A percentile compares a stretch with the other conserved stretches of the same genome.
phyloP scores from a whole-genome alignment of 352 stramenopile genomes.

The Globisporangium paroecandrum region DNA sequence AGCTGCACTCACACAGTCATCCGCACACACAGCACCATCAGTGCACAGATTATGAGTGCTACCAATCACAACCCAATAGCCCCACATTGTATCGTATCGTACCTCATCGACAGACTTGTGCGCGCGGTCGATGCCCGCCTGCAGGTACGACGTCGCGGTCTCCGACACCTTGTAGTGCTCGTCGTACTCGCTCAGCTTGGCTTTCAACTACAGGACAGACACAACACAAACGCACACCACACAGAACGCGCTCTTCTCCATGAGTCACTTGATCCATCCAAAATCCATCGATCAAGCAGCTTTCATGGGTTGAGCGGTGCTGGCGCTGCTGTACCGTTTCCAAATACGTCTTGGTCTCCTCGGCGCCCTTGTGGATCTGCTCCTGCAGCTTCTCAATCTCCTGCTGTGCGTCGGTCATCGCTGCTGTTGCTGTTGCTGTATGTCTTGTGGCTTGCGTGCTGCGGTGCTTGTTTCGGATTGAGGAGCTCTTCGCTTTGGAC shows the following conservation, averaged over 20 bases:
- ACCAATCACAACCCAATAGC: too few species aligned
- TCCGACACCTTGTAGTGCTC: slow-evolving; percentile 68
- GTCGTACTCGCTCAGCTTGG: slow-evolving; percentile 58
- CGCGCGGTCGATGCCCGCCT: slow-evolving; percentile 57
- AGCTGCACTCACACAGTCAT: slow-evolving; percentile 17
- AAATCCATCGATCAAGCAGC: too few species aligned
- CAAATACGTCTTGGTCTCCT: slow-evolving; percentile 78
- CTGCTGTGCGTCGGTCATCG: slow-evolving; percentile 13
- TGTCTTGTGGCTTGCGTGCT: neutral
- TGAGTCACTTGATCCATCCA: too few species aligned
- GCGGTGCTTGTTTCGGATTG: slow-evolving; percentile 7
- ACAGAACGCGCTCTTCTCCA: too few species aligned
- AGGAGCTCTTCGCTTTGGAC: slow-evolving; percentile 1
- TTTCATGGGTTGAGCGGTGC: too few species aligned
- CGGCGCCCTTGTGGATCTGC: slow-evolving; percentile 33
- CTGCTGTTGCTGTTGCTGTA: neutral
- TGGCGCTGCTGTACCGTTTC: slow-evolving; percentile 24
- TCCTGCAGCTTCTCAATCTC: slow-evolving; percentile 11
- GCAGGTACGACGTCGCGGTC: slow-evolving; percentile 62
- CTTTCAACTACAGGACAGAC: slow-evolving; percentile 31
- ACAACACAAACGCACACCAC: neutral
- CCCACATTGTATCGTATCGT: neutral
- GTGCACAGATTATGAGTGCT: too few species aligned
- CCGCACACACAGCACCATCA: neutral
- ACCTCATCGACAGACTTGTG: slow-evolving; percentile 72